Percentiles rank a stretch among this genome's conserved stretches.
phyloP scores from a whole-genome alignment of 345 rosid genomes.

The Eucalyptus marginata region DNA sequence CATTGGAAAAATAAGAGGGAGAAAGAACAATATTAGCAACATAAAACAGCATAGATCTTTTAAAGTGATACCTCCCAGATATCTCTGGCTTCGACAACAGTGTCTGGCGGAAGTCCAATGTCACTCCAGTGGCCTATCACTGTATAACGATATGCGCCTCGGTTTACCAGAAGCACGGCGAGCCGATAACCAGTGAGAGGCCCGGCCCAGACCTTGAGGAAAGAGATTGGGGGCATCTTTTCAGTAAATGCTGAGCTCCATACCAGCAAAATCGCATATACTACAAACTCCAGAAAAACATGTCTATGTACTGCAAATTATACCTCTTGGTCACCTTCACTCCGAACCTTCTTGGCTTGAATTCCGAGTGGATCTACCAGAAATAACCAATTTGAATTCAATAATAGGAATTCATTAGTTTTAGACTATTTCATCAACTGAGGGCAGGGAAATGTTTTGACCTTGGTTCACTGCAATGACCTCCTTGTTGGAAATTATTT shows the following conservation, averaged over 20 bases:
- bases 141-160: conserved; percentile 13
- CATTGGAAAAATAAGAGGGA: background rate
- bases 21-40: background rate
- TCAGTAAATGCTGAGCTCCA: background rate
- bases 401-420: background rate
- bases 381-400: background rate
- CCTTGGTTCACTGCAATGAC: conserved; percentile 44
- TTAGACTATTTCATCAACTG: background rate
- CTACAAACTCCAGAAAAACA: background rate
- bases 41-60: background rate
- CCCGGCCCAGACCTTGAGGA: conserved; percentile 70
- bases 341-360: conserved; percentile 43
- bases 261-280: background rate
- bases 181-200: conserved; percentile 50
- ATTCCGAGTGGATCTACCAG: conserved; percentile 22
- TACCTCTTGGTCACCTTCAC: conserved; percentile 28
- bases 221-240: background rate
- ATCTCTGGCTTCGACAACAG: conserved; percentile 54
- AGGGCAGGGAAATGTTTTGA: background rate
- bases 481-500: conserved; percentile 22
- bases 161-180: conserved; percentile 53
- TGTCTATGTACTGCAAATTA: background rate
- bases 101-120: conserved; percentile 41
- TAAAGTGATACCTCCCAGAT: conserved; percentile 56
- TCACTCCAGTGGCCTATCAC: conserved; percentile 70